Conservation (phyloP, 768 basidiomycete genomes). For the Butyriboletus loyo region DNA sequence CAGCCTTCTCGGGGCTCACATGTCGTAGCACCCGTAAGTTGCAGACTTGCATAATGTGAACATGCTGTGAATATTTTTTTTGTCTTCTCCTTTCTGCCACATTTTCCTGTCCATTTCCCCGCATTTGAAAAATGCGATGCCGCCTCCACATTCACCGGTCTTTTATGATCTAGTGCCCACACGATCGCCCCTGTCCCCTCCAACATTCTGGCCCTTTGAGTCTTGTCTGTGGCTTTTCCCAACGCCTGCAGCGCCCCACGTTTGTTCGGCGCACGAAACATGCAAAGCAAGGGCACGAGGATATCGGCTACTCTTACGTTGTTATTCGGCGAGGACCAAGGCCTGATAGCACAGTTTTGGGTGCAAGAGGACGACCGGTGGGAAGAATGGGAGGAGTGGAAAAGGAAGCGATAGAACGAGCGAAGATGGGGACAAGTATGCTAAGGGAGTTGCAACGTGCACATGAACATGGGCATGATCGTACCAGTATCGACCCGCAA, state of each 20-base stretch:
- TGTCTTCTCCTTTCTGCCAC: neutral
- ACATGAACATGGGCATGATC: slow-evolving; percentile 18
- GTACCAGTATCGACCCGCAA: slow-evolving; percentile 19
- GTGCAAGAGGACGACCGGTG: slow-evolving; percentile 10
- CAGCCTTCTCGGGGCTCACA: slow-evolving; percentile 56
- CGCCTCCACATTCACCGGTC: neutral
- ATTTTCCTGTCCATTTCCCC: slow-evolving; percentile 7
- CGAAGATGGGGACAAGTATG: slow-evolving; percentile 12
- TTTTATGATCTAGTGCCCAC: slow-evolving; percentile 67
- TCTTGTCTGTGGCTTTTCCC: slow-evolving; percentile 78
- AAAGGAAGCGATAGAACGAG: slow-evolving; percentile 29
- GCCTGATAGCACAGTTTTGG: slow-evolving; percentile 37
- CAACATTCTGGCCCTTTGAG: slow-evolving; percentile 49
- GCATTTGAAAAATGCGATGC: slow-evolving; percentile 16
- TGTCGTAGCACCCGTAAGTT: slow-evolving; percentile 83
- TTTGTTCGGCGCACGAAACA: slow-evolving; percentile 90
- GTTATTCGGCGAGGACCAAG: slow-evolving; percentile 78
- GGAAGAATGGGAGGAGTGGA: slow-evolving; percentile 31
- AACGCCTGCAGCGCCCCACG: slow-evolving; percentile 80
- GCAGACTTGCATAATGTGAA: neutral
- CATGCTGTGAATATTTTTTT: neutral
- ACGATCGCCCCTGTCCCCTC: slow-evolving; percentile 83
- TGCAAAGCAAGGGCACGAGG: slow-evolving; percentile 79
- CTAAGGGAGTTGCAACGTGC: slow-evolving; percentile 26
- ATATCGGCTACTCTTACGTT: slow-evolving; percentile 86